These are phyloP conservation scores for Linnemannia schmuckeri DNA, from an alignment of 192 early-diverging fungal genomes.

Conservation along the genomic window DNA sequence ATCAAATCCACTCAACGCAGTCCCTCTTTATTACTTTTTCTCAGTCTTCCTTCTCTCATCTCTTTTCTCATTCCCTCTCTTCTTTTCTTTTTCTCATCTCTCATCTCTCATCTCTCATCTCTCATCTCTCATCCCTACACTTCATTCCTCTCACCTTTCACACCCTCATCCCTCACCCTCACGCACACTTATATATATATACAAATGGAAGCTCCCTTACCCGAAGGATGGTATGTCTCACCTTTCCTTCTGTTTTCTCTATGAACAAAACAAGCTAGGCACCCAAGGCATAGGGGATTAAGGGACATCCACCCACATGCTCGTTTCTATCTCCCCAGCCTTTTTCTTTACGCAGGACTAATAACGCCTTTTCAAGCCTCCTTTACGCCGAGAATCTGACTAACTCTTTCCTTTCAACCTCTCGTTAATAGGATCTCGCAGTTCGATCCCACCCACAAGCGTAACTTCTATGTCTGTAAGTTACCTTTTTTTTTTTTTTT, in stretches of 20 bases:
- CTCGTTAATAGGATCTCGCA: conserved; percentile 46
- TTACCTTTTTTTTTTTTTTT: background rate
- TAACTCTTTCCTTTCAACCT: background rate
- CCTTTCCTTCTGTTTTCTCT: background rate
- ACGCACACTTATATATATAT: background rate
- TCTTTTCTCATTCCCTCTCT: background rate
- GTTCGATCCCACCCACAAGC: conserved; percentile 40
- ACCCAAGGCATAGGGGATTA: background rate
- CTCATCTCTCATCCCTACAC: background rate
- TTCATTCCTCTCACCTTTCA: background rate
- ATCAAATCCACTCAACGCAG: background rate
- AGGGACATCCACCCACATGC: background rate
- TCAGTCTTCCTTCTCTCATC: background rate
- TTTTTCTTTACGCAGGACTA: background rate
- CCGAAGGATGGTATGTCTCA: conserved; percentile 37
- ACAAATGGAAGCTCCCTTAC: conserved; percentile 48
- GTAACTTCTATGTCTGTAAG: conserved; percentile 55
- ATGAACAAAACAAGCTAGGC: no score
- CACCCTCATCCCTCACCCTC: background rate
- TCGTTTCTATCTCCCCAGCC: background rate
- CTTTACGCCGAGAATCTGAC: background rate
- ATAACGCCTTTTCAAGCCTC: no score
- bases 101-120: background rate
- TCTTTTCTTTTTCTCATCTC: background rate
- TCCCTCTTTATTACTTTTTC: background rate